These are phyloP conservation scores for Tilletia indica DNA, from an alignment of 1,284 basidiomycete genomes.

Conservation along the genomic window DNA sequence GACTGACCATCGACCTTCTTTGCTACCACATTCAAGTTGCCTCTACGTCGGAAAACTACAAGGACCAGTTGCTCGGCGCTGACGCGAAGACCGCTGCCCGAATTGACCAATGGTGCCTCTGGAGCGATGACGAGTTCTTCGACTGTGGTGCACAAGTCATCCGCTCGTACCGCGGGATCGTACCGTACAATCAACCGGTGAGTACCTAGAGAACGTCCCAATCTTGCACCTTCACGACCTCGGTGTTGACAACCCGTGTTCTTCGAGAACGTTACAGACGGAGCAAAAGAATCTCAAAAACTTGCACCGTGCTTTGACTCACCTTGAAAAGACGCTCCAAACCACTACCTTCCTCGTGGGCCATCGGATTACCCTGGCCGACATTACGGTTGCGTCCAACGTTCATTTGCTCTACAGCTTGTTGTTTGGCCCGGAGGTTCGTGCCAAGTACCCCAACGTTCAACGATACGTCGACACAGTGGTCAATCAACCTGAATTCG, in stretches of 20 bases:
- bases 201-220: slow-evolving; percentile 57
- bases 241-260: neutral
- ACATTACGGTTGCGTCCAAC: slow-evolving; percentile 69
- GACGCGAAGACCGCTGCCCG: slow-evolving; percentile 61
- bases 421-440: slow-evolving; percentile 43
- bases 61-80: slow-evolving; percentile 64
- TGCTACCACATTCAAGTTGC: slow-evolving; percentile 64
- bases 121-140: slow-evolving; percentile 64
- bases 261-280: neutral
- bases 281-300: slow-evolving; percentile 63
- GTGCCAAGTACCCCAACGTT: slow-evolving; percentile 65
- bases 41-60: slow-evolving; percentile 67
- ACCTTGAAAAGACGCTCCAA: slow-evolving; percentile 73
- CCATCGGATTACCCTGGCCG: slow-evolving; percentile 90
- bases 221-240: neutral
- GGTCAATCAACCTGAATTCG: slow-evolving; percentile 65
- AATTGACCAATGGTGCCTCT: slow-evolving; percentile 69
- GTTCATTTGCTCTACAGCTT: slow-evolving; percentile 32
- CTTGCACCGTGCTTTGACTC: slow-evolving; percentile 62
- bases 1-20: neutral
- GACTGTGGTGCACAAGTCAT: slow-evolving; percentile 38
- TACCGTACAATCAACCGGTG: slow-evolving; percentile 36
- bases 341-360: slow-evolving; percentile 85
- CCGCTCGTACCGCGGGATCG: neutral
- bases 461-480: slow-evolving; percentile 72